Evolutionary conservation across 805 yeast genomes (phyloP).

Genomic region (Candida corydali): DNA sequence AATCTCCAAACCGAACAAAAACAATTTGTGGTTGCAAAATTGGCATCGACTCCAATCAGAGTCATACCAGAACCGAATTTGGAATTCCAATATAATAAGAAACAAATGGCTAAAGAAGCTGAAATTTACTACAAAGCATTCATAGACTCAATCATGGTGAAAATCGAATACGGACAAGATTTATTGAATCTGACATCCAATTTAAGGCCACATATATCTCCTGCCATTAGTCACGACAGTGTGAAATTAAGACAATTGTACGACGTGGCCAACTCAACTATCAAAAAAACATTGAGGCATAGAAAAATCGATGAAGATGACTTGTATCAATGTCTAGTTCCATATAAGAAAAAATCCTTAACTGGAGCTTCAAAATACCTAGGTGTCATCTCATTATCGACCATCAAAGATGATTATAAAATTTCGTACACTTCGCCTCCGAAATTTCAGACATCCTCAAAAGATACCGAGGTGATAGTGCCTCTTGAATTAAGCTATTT

Average conservation of each 20-base stretch:
- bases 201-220: constrained; percentile 15
- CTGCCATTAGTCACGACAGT: constrained; percentile 5
- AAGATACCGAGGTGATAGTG: constrained; percentile 18
- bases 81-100: constrained; percentile 14
- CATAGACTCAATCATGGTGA: constrained; percentile 23
- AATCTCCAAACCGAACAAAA: constrained; percentile 18
- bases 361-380: constrained; percentile 26
- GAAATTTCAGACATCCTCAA: constrained; percentile 16
- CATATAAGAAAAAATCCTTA: constrained; percentile 30
- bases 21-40: constrained; percentile 35
- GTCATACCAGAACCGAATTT: constrained; percentile 28
- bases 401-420: constrained; percentile 28
- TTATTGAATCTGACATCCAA: constrained; percentile 12
- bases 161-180: constrained; percentile 21
- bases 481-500: constrained; percentile 21
- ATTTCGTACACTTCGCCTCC: constrained; percentile 31
- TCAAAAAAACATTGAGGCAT: constrained; percentile 11
- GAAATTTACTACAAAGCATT: constrained; percentile 32
- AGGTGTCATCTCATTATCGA: constrained; percentile 31
- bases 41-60: constrained; percentile 28
- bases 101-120: constrained; percentile 14
- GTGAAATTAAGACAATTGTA: constrained; percentile 30
- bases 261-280: constrained; percentile 18
- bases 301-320: constrained; percentile 18
- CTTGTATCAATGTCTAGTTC: constrained; percentile 27